Evolutionary conservation across 2,329 filamentous ascomycete species (phyloP), one percentile per base, ranked within the genome.

Genomic region (Penicillium brevicompactum): DNA sequence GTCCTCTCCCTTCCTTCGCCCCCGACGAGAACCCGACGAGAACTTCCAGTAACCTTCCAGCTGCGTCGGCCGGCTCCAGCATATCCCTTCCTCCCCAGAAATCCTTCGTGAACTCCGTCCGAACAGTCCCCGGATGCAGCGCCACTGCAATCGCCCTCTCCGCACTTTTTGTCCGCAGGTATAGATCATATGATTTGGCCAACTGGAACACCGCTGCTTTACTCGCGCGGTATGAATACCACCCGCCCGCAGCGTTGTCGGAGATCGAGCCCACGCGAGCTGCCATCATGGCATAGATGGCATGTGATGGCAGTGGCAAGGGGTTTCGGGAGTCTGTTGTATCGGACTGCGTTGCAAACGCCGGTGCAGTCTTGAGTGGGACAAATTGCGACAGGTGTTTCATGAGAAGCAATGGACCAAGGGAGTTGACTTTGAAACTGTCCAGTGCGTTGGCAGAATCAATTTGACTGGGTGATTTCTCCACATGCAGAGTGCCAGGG

Each of bases 101-200:
- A 42, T 86, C 85, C 65, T 79, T 81, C 59, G 86, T 91, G 58
- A 95, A 75, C 9, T 82, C 86, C 48, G 90, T 94, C 76, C 82
- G 86, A 46, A 94, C 90, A 1, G 90, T 94, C 2, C 91, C 90
- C 1, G 91, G 91, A 73, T 94, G 91, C 67, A 94, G 81, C 9
- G 82, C 83, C 10, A 95, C 75, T 1, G 85, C 85, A 61, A 91
- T 78, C 0, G 88, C 89, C 49, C 83, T 85, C 0, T 83, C 81
- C 0, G 81, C 85, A 55, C 82, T 81, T 41, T 80, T 78, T 4
- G 80, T 77, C 34, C 73, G 73, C 31, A 94, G 74, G 67, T 86
- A 83, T 27, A 88, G 80, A 69, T 94, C 90, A 58, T 91, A 86
- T 6, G 83, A 88, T 74, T 87, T 89, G 7, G 84, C 84, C 11